Evolutionary conservation across 371 early-diverging fungal genomes (phyloP).

Genomic region (Mucor velutinosus): DNA sequence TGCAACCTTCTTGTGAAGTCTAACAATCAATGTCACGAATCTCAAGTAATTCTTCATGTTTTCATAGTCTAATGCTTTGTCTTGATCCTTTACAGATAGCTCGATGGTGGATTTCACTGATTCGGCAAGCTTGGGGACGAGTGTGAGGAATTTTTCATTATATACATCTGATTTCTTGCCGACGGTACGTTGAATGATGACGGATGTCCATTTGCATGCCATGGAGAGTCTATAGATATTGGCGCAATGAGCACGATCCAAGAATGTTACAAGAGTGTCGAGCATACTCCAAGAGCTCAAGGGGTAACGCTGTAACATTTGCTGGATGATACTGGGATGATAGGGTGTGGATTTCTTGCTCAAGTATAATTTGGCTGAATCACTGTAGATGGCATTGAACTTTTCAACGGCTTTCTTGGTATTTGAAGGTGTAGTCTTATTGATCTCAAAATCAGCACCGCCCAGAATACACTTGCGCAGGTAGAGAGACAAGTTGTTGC

Average conservation of each 20-base stretch:
- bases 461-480: slow-evolving; percentile 60
- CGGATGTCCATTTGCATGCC: slow-evolving; percentile 54
- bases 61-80: slow-evolving; percentile 28
- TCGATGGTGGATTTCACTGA: slow-evolving; percentile 28
- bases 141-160: slow-evolving; percentile 25
- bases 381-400: slow-evolving; percentile 47
- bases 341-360: slow-evolving; percentile 69
- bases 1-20: slow-evolving; percentile 33
- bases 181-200: slow-evolving; percentile 51
- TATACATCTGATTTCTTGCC: slow-evolving; percentile 49
- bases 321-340: slow-evolving; percentile 65
- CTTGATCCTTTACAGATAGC: slow-evolving; percentile 17
- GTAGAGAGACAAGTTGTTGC: slow-evolving; percentile 51
- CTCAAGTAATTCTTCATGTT: slow-evolving; percentile 32
- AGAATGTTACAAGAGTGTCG: slow-evolving; percentile 53
- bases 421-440: slow-evolving; percentile 34
- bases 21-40: slow-evolving; percentile 27
- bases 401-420: slow-evolving; percentile 34
- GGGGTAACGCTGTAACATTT: slow-evolving; percentile 66
- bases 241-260: slow-evolving; percentile 54
- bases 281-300: slow-evolving; percentile 64
- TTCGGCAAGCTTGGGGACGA: slow-evolving; percentile 31
- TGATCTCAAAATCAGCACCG: slow-evolving; percentile 50
- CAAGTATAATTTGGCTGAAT: slow-evolving; percentile 66
- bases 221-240: slow-evolving; percentile 72